phyloP scores from a whole-genome alignment of 305 asterid genomes.

The Rubia balearica region DNA sequence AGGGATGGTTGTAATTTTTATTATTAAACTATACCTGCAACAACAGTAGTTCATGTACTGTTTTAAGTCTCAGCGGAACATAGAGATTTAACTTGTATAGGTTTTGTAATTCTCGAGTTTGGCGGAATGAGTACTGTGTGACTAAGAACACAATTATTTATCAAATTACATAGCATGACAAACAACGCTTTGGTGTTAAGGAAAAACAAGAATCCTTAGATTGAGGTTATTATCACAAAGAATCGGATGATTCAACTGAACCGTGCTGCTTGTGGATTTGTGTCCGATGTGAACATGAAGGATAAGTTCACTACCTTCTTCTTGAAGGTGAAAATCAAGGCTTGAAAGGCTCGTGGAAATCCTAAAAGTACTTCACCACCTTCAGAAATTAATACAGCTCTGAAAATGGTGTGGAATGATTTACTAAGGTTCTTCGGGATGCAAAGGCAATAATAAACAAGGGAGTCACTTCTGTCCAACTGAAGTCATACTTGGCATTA shows the following conservation, averaged over 20 bases:
- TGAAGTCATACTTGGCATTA: constrained; percentile 17
- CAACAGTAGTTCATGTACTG: too few species aligned
- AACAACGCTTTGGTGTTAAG: too few species aligned
- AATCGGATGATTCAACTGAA: constrained; percentile 37
- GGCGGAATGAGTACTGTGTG: too few species aligned
- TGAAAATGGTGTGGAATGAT: constrained; percentile 15
- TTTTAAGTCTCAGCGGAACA: too few species aligned
- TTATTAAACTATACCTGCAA: too few species aligned
- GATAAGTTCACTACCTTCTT: constrained; percentile 38
- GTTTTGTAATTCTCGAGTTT: too few species aligned
- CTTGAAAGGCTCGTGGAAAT: constrained; percentile 15
- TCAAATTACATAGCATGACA: too few species aligned
- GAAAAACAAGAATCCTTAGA: constrained; percentile 37
- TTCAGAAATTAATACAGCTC: neutral
- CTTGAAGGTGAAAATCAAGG: constrained; percentile 30
- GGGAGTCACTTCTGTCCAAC: constrained; percentile 21
- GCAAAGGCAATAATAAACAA: constrained; percentile 20
- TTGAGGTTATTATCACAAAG: constrained; percentile 32
- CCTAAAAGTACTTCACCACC: constrained; percentile 18
- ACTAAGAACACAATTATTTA: too few species aligned
- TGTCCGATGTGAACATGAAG: constrained; percentile 42
- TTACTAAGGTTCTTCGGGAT: constrained; percentile 21
- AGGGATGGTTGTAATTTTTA: too few species aligned
- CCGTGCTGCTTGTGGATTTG: constrained; percentile 39
- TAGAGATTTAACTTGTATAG: too few species aligned